Base-by-base conservation (phyloP, 2,329 filamentous ascomycete genomes). In the Penicillium sp. region DNA sequence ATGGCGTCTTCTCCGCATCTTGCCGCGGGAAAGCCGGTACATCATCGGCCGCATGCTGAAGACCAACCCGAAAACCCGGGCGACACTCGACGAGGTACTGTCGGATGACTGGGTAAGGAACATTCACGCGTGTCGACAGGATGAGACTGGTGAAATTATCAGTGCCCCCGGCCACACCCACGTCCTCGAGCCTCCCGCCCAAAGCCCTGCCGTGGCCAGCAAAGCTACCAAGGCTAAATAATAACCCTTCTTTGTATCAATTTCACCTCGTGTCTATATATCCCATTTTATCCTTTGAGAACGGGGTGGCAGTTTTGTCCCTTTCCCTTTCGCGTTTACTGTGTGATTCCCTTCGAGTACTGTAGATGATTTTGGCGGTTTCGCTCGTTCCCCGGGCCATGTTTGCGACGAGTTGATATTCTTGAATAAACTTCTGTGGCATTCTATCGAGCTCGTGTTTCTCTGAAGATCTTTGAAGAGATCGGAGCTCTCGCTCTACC, bases 41-140 rank as follows among this genome's bases (percentile, higher is more conserved):
- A 92, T 99, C 60, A 89, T 99, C 53, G 88, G 90, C 43, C 84
- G 89, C 55, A 99, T 99, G 94, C 83, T 99, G 35, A 91, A 94
- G 68, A 82, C 97, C 49, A 86, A 96, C 66, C 91, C 92, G 0
- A 88, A 85, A 69, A 88, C 89, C 62, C 85, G 94, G 55, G 93
- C 92, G 3, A 90, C 84, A 3, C 88, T 99, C 79, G 82, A 88
- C 24, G 92, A 99, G 68, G 89, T 99, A 18, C 76, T 97, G 50
- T 83, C 87, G 22, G 93, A 99, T 70, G 86, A 88, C 16, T 99
- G 94, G 94, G 86, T 97, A n/a, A 85, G 86, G 46, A 87, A 88
- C 66, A 90, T 90, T 32, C 80, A 89, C 20, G 91, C 96, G 40
- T 99, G 94, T 73, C 82, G 87, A 61, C 93, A 87, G 67, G 81